A percentile compares a stretch with the other conserved stretches of the same genome.
Evolutionary conservation across 176 grass and related monocot genomes (phyloP).

Genomic region (Avena eriantha): DNA sequence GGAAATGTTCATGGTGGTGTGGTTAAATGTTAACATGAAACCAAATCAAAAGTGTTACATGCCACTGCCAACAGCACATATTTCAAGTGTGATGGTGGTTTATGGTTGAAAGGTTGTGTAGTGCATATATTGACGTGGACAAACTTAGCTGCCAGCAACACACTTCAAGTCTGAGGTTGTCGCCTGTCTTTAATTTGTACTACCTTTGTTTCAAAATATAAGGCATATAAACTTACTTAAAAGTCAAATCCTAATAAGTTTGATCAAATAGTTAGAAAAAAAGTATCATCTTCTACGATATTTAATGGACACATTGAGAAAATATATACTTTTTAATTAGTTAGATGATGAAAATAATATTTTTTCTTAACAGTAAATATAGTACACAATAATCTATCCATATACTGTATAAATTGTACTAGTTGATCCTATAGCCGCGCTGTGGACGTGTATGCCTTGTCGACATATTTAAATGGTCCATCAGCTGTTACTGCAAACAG

Average conservation of each 20-base stretch:
- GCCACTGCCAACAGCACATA: background rate
- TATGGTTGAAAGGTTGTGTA: too few relatives aligned
- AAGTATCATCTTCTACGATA: too few relatives aligned
- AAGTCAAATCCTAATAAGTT: too few relatives aligned
- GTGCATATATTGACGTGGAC: background rate
- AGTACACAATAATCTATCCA: background rate
- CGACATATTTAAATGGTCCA: background rate
- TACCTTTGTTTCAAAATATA: too few relatives aligned
- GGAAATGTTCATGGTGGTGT: constrained; percentile 10
- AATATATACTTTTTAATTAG: background rate
- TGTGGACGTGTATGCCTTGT: background rate
- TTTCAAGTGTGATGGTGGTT: too few relatives aligned
- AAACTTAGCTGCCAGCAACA: background rate
- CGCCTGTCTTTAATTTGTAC: background rate
- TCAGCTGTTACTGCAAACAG: background rate
- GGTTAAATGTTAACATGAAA: background rate
- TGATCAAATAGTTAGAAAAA: too few relatives aligned
- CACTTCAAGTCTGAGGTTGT: background rate
- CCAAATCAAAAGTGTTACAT: background rate
- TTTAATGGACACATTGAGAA: too few relatives aligned
- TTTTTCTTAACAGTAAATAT: background rate
- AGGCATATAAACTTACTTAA: too few relatives aligned
- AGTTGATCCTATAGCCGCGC: background rate
- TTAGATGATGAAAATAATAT: background rate
- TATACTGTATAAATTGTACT: background rate